Evolutionary conservation across 2,329 filamentous ascomycete species (phyloP), one percentile per base, ranked within the genome.

Genomic region (Paecilomyces fulvus): DNA sequence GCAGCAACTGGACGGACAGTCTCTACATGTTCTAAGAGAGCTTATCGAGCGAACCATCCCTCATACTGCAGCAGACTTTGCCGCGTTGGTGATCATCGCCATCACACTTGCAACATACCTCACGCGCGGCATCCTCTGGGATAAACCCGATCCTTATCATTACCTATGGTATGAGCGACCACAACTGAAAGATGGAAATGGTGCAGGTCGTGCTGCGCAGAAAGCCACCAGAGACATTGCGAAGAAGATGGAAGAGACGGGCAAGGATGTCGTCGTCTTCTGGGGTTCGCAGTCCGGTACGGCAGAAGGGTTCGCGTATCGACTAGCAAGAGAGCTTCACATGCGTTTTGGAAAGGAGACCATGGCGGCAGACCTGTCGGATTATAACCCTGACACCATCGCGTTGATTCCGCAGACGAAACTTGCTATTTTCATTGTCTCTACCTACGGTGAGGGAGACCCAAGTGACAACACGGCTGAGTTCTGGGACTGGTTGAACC

Each of bases 261-360:
- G 65, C 14, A 65, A 67, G 78, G 94, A 95, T 76, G 92, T 90
- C 67, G 85, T 96, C 61, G 84, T 96, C 66, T 94, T 96, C 79
- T 96, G 95, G 73, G 92, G 92, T 62, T 96, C 92, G 23, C 92
- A 96, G 77, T 96, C 92, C 14, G 92, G 92, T 62, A 96, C 91
- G 23, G 92, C 92, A 49, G 92, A 96, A 76, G 90, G 95, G 70
- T 96, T 96, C 69, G 92, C 92, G 61, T 90, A 90, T 14, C 84
- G 91, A 63, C 79, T 96, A 61, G 89, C 90, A 61, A 94, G 95
- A 78, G 92, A 96, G 72, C 90, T 90, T 68, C 89, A 90, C 73
- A 90, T 89, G 63, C 83, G 92, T 56, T 96, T 92, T 71, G 91
- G 90, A n/a, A 80, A 96, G 61, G 90, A 92, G 73, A 92, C 89